These are phyloP conservation scores for Taiozyma onychis DNA, from an alignment of 1,139 yeast genomes.

Conservation along the genomic window DNA sequence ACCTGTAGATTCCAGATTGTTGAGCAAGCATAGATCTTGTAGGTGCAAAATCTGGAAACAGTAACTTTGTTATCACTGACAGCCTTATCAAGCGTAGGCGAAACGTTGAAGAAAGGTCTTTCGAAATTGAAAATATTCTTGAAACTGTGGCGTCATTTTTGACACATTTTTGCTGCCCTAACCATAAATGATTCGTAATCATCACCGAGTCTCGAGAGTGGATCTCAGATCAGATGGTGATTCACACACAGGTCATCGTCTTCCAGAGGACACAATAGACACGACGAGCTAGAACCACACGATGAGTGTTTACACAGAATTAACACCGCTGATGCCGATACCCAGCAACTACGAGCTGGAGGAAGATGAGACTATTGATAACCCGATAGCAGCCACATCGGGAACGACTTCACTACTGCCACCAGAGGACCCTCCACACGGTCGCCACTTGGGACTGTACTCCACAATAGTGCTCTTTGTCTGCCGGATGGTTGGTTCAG, in stretches of 20 bases:
- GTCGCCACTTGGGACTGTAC: conserved; percentile 51
- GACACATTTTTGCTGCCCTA: neutral
- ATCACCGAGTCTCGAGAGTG: neutral
- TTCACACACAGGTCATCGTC: neutral
- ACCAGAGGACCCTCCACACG: conserved; percentile 48
- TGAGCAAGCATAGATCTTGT: too few species aligned
- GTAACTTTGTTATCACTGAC: too few species aligned
- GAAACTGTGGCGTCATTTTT: neutral
- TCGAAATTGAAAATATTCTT: too few species aligned
- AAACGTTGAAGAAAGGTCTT: too few species aligned
- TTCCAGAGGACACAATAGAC: neutral
- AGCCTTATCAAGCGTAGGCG: too few species aligned
- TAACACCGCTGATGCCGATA: neutral
- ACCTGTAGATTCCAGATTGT: too few species aligned
- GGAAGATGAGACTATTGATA: conserved; percentile 12
- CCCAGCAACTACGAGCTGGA: conserved; percentile 7
- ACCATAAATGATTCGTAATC: neutral
- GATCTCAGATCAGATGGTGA: neutral
- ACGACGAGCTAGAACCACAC: neutral
- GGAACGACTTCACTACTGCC: conserved; percentile 7
- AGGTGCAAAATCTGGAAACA: too few species aligned
- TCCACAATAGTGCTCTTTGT: conserved; percentile 50
- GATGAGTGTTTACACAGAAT: neutral
- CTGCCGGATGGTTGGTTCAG: conserved; percentile 55
- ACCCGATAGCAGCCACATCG: conserved; percentile 2